Conservation (phyloP, 257 asterid genomes). For the Parsonsia alboflavescens region DNA sequence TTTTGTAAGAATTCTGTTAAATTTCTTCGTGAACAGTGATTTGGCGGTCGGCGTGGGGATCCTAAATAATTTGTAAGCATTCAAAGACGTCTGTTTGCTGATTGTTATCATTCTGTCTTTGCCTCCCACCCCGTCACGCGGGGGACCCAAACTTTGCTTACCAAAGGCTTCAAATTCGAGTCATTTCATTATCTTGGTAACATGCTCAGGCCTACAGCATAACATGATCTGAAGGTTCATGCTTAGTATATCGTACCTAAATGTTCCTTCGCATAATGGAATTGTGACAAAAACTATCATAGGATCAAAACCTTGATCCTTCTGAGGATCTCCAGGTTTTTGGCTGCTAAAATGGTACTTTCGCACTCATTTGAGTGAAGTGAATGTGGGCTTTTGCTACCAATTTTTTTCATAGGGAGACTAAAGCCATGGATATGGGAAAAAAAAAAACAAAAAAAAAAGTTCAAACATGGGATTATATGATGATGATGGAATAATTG, state of each 20-base stretch:
- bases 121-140: conserved; percentile 6
- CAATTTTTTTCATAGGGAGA: too few species aligned
- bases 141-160: conserved; percentile 5
- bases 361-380: too few species aligned
- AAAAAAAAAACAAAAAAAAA: too few species aligned
- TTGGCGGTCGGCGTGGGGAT: conserved; percentile 9
- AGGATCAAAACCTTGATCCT: too few species aligned
- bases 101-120: not conserved
- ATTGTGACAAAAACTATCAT: too few species aligned
- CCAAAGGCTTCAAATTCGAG: not conserved
- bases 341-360: too few species aligned
- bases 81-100: not conserved
- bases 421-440: too few species aligned
- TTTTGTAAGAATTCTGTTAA: not conserved
- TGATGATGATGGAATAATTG: too few species aligned
- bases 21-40: not conserved
- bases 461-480: too few species aligned
- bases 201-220: not conserved
- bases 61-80: not conserved
- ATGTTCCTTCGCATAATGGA: not conserved
- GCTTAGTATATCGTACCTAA: not conserved
- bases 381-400: too few species aligned
- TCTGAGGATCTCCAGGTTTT: too few species aligned
- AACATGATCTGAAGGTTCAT: not conserved
- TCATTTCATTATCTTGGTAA: not conserved